Base-by-base conservation (phyloP, 208 protist species). In the Acanthamoeba triangularis region DNA sequence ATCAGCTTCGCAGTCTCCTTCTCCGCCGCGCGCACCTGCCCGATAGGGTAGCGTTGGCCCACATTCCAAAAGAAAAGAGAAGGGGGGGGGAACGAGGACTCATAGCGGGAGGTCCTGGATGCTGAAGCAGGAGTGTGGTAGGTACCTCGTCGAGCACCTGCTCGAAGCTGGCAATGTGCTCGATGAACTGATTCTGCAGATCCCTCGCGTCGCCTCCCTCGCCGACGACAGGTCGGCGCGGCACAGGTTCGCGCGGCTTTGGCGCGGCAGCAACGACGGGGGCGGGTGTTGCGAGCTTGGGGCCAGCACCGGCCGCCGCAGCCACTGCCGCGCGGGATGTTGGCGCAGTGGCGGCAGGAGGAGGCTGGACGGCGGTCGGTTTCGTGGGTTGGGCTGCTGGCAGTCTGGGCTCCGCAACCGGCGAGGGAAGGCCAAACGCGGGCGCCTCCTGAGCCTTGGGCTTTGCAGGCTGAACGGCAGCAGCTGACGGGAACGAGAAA, bases 111-210 rank as follows among this genome's bases (percentile, higher is more conserved):
- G 11, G 56, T 11, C 11, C 23, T 63, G 47, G 28, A 88, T 14
- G 25, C 13, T 88, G 13, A 54, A 14, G 41, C 41, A 47, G 41
- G 41, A 47, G 41, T 3, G 1, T 54, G 49, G 5, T 54, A 69
- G 8, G 37, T 65, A 91, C 84, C 35, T 92, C 85, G 23, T 92
- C 63, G 28, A 92, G 61, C 28, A 76, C 85, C 5, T 33, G 54
- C 37, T 92, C 61, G 49, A 92, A 92, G 59, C 54, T 67, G 37
- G 76, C 59, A 37, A 92, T 92, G 11, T 92, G 85, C 35, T 92
- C 63, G 23, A 92, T 92, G 30, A 92, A 92, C 37, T 92, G 85
- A 23, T 76, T 67, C 33, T 92, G 85, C 2, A 92, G 85, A 30
- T 92, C 85, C 5, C 33, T 4, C 1, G 63, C 54, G 18, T 74